These are phyloP conservation scores for Trichosporon coremiiforme DNA, from an alignment of 1,284 basidiomycete species.

Conservation along the genomic window DNA sequence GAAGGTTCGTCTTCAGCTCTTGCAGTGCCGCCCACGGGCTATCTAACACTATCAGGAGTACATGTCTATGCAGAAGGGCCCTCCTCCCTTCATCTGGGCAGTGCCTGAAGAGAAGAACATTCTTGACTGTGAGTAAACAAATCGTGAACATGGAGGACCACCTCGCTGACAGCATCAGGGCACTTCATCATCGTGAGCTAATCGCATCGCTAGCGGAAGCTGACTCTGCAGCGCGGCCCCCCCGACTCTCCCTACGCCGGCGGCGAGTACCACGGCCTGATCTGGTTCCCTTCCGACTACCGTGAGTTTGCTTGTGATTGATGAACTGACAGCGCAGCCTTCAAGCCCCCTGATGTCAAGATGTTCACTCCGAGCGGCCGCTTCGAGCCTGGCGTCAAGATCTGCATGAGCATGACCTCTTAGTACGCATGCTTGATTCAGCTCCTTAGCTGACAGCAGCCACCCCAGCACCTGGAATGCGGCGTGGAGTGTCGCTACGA, in stretches of 20 bases:
- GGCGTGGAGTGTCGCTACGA: conserved; percentile 58
- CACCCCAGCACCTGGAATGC: conserved; percentile 58
- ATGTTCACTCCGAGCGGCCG: conserved; percentile 93
- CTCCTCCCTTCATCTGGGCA: conserved; percentile 92
- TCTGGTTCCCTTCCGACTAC: conserved; percentile 84
- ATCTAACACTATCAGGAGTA: conserved; percentile 66
- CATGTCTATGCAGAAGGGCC: conserved; percentile 86
- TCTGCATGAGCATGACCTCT: conserved; percentile 94
- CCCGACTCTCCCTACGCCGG: conserved; percentile 89
- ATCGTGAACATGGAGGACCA: conserved; percentile 59
- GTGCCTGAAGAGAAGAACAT: conserved; percentile 95
- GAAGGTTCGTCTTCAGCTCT: conserved; percentile 42
- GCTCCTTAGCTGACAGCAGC: conserved; percentile 35
- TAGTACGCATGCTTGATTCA: no score
- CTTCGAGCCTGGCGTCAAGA: conserved; percentile 90
- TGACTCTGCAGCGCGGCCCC: conserved; percentile 71
- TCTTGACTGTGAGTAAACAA: conserved; percentile 70
- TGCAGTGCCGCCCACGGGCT: background rate
- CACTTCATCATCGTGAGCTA: conserved; percentile 79
- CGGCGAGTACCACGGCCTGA: conserved; percentile 81
- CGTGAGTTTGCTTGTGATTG: conserved; percentile 61
- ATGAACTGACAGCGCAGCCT: conserved; percentile 61
- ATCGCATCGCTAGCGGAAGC: background rate
- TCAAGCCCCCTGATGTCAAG: conserved; percentile 96
- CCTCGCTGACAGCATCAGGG: conserved; percentile 63